These are phyloP conservation scores for Solanum hybrid DNA, from an alignment of 305 asterid species.

Conservation along the genomic window DNA sequence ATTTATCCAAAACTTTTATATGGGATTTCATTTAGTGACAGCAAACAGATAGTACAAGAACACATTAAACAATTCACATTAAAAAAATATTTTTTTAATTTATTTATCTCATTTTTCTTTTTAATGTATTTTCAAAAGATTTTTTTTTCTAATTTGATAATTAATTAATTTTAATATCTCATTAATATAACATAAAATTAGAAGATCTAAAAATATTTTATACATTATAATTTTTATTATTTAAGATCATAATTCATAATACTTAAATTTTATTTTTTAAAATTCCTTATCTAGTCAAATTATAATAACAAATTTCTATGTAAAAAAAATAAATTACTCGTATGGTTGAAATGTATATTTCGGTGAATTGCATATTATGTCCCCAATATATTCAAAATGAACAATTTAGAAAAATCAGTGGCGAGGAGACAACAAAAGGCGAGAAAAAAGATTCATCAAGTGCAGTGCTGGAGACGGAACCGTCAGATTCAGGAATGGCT, in stretches of 20 bases:
- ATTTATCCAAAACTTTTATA: background rate
- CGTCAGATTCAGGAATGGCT: constrained; percentile 19
- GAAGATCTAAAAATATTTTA: background rate
- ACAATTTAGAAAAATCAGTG: background rate
- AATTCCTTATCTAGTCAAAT: background rate
- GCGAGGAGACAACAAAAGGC: background rate
- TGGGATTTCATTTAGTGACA: background rate
- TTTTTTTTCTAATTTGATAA: background rate
- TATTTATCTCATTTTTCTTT: background rate
- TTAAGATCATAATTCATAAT: background rate
- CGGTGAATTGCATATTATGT: background rate
- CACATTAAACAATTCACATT: no score
- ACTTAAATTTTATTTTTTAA: background rate
- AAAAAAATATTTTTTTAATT: no score
- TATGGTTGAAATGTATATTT: background rate
- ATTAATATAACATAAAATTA: no score
- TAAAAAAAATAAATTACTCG: background rate
- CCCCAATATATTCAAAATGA: background rate
- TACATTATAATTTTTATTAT: background rate
- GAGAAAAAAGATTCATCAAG: background rate
- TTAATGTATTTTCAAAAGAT: background rate
- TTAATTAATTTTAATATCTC: background rate
- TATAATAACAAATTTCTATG: background rate
- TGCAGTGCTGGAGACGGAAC: constrained; percentile 3
- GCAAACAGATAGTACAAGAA: background rate